Evolutionary conservation across 1,284 basidiomycete species (phyloP), one percentile per base, ranked within the genome.

Genomic region (Bjerkandera adusta): DNA sequence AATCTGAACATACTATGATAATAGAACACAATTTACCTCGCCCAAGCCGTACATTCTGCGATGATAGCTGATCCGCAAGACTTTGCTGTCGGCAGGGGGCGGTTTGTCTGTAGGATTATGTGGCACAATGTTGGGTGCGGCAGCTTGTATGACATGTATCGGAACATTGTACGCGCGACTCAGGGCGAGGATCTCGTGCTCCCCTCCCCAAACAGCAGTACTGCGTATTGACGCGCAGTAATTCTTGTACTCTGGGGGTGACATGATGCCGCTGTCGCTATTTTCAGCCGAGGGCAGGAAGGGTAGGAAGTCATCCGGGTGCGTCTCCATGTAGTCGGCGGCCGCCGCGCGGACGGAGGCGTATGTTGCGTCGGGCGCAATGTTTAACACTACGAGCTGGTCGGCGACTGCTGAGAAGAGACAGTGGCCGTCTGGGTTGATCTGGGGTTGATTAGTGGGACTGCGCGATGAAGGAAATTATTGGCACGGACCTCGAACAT

Each of bases 381-480:
- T 68, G 40, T 77, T 75, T 16, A 85, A 76, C 16, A 87, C 66
- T 37, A 69, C 74, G 44, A 94, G 81, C 61, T 95, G 95, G 64
- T 98, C 93, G 15, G 92, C 94, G 10, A 98, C 75, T 4, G 95
- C 92, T 35, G 92, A 88, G 69, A 89, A 98, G 32, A 97, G 81
- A 70, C 94, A 98, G 60, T 98, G 95, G 0, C 95, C 95, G 60
- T 98, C 95, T 7, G 95, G 92, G 52, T 84, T 85, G 58, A 97
- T 90, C 90, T 95, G 55, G 51, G 16, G 37, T 3, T n/a, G n/a
- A n/a, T n/a, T n/a, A 29, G 48, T 39, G 43, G 36, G 22, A 37
- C 0, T 26, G n/a, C n/a, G n/a, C n/a, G n/a, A n/a, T n/a, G n/a
- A n/a, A n/a, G n/a, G n/a, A n/a, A n/a, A n/a, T n/a, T n/a, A 5